Evolutionary conservation across 2,329 filamentous ascomycete species (phyloP), one percentile per base, ranked within the genome.

Genomic region (Elsinoe necatrix): DNA sequence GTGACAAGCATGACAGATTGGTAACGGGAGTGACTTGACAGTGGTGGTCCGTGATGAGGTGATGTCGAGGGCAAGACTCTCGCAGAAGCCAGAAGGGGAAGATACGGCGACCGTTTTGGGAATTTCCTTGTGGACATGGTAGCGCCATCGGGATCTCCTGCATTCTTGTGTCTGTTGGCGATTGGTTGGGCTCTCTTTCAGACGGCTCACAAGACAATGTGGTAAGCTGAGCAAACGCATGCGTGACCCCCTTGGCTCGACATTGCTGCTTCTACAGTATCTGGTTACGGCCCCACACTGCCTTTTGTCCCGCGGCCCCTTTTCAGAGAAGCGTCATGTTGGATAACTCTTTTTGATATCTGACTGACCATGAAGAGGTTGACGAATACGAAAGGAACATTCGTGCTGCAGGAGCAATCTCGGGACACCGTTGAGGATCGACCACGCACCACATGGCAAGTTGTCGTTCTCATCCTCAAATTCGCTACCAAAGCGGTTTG

Each of bases 1-100:
- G 48, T 52, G 31, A 52, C 35, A 55, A 55, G 37, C 35, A 55
- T 43, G 52, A 55, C 52, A 43, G 52, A 55, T 54, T 45, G 20
- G 21, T 25, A 18, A 52, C 34, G 52, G 51, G 5, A 11, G 34
- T 20, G 52, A 55, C 7, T 5, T 3, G 23, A 42, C 5, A 5
- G 52, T 55, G 52, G 35, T 55, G 39, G 52, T 55, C 37, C 35
- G 37, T 55, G 52, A 55, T 42, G 25, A 55, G 52, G 21, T 45
- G 52, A 45, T 31, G 52, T 55, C 37, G 23, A 55, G 20, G 52
- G 3, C 8, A 34, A 29, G 37, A 43, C 39, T 42, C 35, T 37
- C 35, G 35, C 50, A 39, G 11, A 41, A 37, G 52, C 35, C 52
- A n/a, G 20, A 52, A 37, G 14, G 18, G 48, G 48, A 34, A 52